These are phyloP conservation scores for Catenaria anguillulae DNA, from an alignment of 371 early-diverging fungal species.

Conservation along the genomic window DNA sequence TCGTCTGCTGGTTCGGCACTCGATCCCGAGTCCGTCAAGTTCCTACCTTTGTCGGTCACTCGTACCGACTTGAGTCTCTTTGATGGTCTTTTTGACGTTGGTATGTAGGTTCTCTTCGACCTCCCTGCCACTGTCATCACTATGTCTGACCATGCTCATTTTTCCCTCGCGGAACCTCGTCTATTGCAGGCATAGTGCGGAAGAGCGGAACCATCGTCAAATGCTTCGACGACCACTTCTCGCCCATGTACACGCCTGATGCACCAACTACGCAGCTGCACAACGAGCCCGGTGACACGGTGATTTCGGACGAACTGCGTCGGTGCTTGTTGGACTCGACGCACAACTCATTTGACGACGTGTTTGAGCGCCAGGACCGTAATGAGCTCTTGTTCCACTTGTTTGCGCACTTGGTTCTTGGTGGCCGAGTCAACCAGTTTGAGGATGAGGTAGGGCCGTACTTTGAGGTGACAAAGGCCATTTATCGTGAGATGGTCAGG, in stretches of 20 bases:
- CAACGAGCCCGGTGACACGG: constrained; percentile 12
- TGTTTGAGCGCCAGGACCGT: constrained; percentile 18
- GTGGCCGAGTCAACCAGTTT: constrained; percentile 29
- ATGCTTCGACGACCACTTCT: constrained; percentile 25
- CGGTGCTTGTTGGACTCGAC: constrained; percentile 21
- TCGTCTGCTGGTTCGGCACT: constrained; percentile 16
- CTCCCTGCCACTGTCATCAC: neutral
- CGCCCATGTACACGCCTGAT: neutral
- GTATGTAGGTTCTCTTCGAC: constrained; percentile 1
- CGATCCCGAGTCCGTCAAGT: constrained; percentile 10
- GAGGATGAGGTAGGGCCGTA: constrained; percentile 28
- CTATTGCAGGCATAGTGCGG: constrained; percentile 18
- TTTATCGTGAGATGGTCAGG: constrained; percentile 31
- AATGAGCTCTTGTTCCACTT: constrained; percentile 28
- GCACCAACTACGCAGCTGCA: neutral
- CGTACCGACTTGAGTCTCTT: constrained; percentile 23
- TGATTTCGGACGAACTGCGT: constrained; percentile 26
- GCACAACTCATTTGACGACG: constrained; percentile 13
- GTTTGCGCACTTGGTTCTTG: constrained; percentile 26
- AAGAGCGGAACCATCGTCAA: constrained; percentile 22
- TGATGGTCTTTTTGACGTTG: constrained; percentile 19
- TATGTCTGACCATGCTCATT: neutral
- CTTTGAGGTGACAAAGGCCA: constrained; percentile 18
- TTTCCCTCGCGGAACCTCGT: no score
- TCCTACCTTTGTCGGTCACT: constrained; percentile 14